A percentile compares a stretch with the other conserved stretches of the same genome.
These are phyloP conservation scores for Quercus cerris DNA, from an alignment of 306 rosid genomes.

Conservation along the genomic window DNA sequence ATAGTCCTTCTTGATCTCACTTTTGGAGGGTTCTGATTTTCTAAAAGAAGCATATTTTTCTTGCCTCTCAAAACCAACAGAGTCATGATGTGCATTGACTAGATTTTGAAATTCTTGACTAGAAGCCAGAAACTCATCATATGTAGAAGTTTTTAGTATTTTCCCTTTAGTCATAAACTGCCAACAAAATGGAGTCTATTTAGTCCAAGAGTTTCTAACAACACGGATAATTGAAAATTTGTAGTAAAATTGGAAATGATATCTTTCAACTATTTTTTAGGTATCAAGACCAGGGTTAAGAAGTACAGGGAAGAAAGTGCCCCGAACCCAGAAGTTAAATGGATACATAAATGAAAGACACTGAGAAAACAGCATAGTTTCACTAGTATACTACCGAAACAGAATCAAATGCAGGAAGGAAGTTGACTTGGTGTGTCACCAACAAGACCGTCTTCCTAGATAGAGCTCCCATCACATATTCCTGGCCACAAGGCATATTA, in stretches of 20 bases:
- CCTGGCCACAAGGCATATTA: conserved; percentile 26
- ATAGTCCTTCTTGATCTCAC: conserved; percentile 17
- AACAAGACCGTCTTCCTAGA: conserved; percentile 48
- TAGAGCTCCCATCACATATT: conserved; percentile 55
- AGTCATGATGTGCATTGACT: conserved; percentile 48
- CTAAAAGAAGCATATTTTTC: neutral
- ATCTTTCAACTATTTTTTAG: too few relatives aligned
- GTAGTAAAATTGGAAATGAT: too few relatives aligned
- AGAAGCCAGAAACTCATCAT: conserved; percentile 33
- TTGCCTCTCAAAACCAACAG: conserved; percentile 27
- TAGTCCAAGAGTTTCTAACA: neutral
- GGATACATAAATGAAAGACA: too few relatives aligned
- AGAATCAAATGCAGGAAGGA: conserved; percentile 50
- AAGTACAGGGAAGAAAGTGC: too few relatives aligned
- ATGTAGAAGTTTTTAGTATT: conserved; percentile 39
- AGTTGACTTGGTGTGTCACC: conserved; percentile 62
- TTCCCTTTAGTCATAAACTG: conserved; percentile 58
- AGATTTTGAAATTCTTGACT: conserved; percentile 51
- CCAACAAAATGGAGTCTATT: neutral
- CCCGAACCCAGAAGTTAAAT: too few relatives aligned
- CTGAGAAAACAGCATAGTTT: neutral
- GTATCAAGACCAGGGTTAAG: too few relatives aligned
- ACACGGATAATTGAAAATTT: neutral
- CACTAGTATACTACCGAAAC: conserved; percentile 34
- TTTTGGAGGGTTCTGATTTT: neutral